Evolutionary conservation across 176 grass and related monocot genomes (phyloP), one percentile per base, ranked within the genome.

Genomic region (Carex parvula): DNA sequence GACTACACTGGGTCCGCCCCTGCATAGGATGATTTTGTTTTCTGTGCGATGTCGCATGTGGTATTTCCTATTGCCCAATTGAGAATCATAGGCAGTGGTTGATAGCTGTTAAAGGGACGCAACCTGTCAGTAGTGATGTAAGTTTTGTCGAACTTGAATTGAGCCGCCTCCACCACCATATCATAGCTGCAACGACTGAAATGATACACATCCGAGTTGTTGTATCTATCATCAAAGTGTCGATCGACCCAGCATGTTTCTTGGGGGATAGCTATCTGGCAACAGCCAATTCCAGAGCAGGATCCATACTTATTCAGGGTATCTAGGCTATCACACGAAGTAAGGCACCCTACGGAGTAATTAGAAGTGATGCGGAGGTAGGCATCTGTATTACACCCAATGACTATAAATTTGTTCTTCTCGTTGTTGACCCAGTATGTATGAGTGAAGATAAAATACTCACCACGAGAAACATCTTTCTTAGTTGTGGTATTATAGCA

Each of bases 251-350:
- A 32, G 30, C 2, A 1, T 63, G 60, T 63, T 9, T 20, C 50
- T 33, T 18, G 60, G 15, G 76, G 14, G 5, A 79, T 33, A 33
- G 6, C 15, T 32, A 26, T 60, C 22, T 79, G 76, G 50, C 76
- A 79, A 37, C 76, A 79, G 4, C 53, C 76, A 57, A 79, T 58
- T 14, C 76, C 76, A 60, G 76, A 60, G 22, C 76, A 79, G 12
- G 50, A 79, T 3, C 16, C 75, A 79, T 58, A 0, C 4, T 78
- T 57, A 1, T 0, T 54, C 15, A 79, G 5, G 26, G 13, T 59
- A 7, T 53, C 7, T 3, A 58, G 6, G 32, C 56, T 32, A 20
- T 26, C 7, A 17, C 76, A 79, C 14, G 30, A 32, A 37, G 76
- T 60, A 8, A 59, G 8, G 4, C 76, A 79, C 18, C 76, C 76